Base-by-base conservation (phyloP, 495 filamentous ascomycete species). In the Penicillium cataractarum region DNA sequence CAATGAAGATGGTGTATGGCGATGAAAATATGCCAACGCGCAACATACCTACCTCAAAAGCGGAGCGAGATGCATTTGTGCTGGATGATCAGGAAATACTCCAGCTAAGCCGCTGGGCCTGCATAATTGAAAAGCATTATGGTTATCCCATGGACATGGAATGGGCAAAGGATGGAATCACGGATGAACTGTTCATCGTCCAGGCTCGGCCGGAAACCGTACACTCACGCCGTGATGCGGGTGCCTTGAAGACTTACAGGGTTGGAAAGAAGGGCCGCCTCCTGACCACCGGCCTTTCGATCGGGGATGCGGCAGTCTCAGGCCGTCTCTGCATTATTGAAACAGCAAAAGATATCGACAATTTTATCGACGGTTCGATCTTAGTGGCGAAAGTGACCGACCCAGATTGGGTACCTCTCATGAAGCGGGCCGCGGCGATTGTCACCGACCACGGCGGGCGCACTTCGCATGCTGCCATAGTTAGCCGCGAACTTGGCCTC, bases 401-500 rank as follows among this genome's bases (percentile, higher is more conserved):
- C 39, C 75, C 73, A 15, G 75, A 77, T 57, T 77, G 75, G 75
- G 73, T 74, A 22, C 73, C 75, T 5, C 63, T 77, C 48, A 77
- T 77, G 75, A 76, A 75, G 64, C 65, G 60, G 10, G 75, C 75
- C 4, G 67, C 57, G 2, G 75, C 70, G 21, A 73, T 77, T 27
- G 53, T 77, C 61, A 77, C 73, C 9, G 75, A 77, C 64, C 75
- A 77, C 19, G 75, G 75, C 27, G 75, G 75, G n/a, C 70, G 73
- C 12, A 77, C 75, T 6, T 77, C 75, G 7, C 75, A 77, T 60
- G 75, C 75, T 17, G 75, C 75, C 19, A 77, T 77, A 53, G 70
- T 77, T 57, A 77, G 75, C 58, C 75, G 75, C 33, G 75, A 77
- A 39, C 68, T 77, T 4, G 75, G 75, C 8, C 55, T 77, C 24